phyloP scores from a whole-genome alignment of 768 basidiomycete genomes.

The Boletus reticulatus region DNA sequence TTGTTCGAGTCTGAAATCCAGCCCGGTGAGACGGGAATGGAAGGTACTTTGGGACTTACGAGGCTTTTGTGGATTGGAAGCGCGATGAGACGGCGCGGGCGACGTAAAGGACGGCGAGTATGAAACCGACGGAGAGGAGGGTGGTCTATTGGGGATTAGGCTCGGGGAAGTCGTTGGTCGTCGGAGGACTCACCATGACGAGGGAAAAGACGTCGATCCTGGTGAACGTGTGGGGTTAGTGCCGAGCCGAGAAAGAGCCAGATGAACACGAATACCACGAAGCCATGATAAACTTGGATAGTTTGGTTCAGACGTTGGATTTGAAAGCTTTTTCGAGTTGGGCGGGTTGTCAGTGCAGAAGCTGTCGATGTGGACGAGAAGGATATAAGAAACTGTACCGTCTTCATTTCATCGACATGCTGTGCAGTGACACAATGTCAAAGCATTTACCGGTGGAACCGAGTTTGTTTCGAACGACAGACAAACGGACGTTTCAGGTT shows the following conservation, averaged over 20 bases:
- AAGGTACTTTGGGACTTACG: constrained; percentile 36
- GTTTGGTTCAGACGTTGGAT: background rate
- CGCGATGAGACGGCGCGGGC: constrained; percentile 40
- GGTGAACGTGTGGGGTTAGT: background rate
- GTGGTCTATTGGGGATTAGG: constrained; percentile 31
- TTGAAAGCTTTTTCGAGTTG: too few species aligned
- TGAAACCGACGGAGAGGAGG: constrained; percentile 42
- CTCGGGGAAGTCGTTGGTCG: background rate
- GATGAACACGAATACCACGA: constrained; percentile 7
- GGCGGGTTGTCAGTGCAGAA: too few species aligned
- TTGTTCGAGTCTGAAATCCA: constrained; percentile 42
- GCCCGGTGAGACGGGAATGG: background rate
- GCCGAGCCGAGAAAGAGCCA: background rate
- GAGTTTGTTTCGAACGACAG: too few species aligned
- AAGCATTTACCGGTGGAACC: too few species aligned
- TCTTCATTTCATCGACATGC: too few species aligned
- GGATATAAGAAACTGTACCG: too few species aligned
- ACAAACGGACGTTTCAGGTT: too few species aligned
- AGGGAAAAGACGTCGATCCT: constrained; percentile 22
- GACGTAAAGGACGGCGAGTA: constrained; percentile 42
- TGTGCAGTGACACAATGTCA: too few species aligned
- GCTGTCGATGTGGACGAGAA: too few species aligned
- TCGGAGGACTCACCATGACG: constrained; percentile 3
- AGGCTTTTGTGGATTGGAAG: constrained; percentile 50
- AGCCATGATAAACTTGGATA: constrained; percentile 7